Conservation (phyloP, 768 basidiomycete species). For the Auricularia auricula-judae region DNA sequence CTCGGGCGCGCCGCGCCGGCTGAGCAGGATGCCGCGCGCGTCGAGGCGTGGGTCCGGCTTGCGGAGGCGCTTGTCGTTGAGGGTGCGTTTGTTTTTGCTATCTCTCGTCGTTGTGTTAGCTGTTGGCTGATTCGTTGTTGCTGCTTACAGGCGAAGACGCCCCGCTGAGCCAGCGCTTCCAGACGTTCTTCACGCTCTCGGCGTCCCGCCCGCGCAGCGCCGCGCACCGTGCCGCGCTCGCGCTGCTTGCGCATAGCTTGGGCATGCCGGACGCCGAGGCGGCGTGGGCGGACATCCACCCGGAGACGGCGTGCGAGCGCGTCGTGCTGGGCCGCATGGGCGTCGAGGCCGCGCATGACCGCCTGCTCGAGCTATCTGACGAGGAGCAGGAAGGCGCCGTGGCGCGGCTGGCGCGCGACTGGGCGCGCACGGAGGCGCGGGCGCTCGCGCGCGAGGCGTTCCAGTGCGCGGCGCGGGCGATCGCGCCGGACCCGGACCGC, state of each 20-base stretch:
- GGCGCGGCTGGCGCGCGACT: not conserved
- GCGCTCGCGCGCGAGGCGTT: not conserved
- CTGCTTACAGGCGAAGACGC: conserved; percentile 10
- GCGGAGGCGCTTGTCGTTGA: conserved; percentile 36
- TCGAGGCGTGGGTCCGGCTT: conserved; percentile 41
- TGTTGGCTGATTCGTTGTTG: not conserved
- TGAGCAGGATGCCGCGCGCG: conserved; percentile 27
- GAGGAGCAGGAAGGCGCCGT: conserved; percentile 36
- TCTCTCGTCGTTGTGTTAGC: not conserved
- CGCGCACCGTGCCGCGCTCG: conserved; percentile 44
- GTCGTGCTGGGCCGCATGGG: conserved; percentile 42
- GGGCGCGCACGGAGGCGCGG: not conserved
- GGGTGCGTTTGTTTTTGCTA: conserved; percentile 14
- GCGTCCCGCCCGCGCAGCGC: conserved; percentile 28
- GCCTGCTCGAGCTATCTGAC: conserved; percentile 18
- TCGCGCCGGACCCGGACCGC: not conserved
- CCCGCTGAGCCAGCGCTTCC: conserved; percentile 30
- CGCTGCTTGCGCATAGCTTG: conserved; percentile 41
- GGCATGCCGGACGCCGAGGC: conserved; percentile 31
- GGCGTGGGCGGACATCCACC: conserved; percentile 27
- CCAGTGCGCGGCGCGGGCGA: not conserved
- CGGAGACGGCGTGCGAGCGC: conserved; percentile 35
- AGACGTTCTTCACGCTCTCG: conserved; percentile 44
- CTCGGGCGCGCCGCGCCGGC: conserved; percentile 16
- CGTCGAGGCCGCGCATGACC: conserved; percentile 41